phyloP scores from a whole-genome alignment of 2,329 filamentous ascomycete species.

The Diplocarpon rosae region DNA sequence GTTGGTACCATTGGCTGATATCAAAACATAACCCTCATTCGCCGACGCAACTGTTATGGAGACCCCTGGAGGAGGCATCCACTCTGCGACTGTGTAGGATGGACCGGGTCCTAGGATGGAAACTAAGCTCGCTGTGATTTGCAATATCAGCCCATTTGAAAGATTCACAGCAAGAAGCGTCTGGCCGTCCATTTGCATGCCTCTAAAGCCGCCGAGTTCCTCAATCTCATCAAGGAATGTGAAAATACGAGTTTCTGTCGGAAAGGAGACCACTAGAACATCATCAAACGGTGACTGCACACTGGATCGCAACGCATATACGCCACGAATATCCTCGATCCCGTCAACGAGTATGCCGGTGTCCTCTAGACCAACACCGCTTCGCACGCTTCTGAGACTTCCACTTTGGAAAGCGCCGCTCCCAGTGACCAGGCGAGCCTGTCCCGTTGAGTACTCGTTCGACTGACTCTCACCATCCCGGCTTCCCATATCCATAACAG shows the following conservation, averaged over 20 bases:
- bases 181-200: slow-evolving; percentile 55
- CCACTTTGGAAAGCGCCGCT: slow-evolving; percentile 87
- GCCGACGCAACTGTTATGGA: slow-evolving; percentile 69
- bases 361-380: slow-evolving; percentile 86
- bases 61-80: slow-evolving; percentile 40
- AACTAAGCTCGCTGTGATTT: slow-evolving; percentile 59
- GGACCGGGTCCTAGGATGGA: slow-evolving; percentile 50
- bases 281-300: slow-evolving; percentile 44
- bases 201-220: slow-evolving; percentile 67
- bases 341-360: slow-evolving; percentile 73
- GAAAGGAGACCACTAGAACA: slow-evolving; percentile 67
- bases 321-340: slow-evolving; percentile 59
- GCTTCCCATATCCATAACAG: slow-evolving; percentile 91
- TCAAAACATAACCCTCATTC: slow-evolving; percentile 56
- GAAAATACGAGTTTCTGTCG: slow-evolving; percentile 77
- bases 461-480: slow-evolving; percentile 66
- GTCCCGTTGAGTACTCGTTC: slow-evolving; percentile 89
- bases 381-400: slow-evolving; percentile 78
- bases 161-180: slow-evolving; percentile 65
- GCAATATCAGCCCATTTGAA: slow-evolving; percentile 52
- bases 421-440: slow-evolving; percentile 85
- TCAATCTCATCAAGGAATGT: slow-evolving; percentile 69
- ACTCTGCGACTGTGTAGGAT: slow-evolving; percentile 44
- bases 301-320: slow-evolving; percentile 57
- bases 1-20: slow-evolving; percentile 66